Conservation (phyloP, 768 basidiomycete species). For the Lactarius quietus region DNA sequence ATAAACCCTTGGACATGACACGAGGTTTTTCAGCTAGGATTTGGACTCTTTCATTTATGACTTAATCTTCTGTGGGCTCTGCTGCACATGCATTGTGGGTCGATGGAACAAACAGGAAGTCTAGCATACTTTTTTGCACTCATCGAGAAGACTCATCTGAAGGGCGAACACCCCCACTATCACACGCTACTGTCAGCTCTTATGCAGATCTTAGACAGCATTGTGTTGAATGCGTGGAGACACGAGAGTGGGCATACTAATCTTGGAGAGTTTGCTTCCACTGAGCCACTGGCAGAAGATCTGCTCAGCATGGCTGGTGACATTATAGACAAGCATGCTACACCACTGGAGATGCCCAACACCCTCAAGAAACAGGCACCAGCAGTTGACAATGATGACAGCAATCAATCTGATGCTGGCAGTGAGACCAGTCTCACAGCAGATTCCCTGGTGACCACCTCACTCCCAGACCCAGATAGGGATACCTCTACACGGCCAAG, state of each 20-base stretch:
- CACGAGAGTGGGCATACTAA: not conserved
- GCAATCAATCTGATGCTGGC: too few relatives aligned
- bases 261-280: not conserved
- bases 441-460: too few relatives aligned
- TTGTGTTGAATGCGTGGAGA: not conserved
- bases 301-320: not conserved
- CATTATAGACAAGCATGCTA: not conserved
- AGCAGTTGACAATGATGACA: too few relatives aligned
- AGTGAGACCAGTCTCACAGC: too few relatives aligned
- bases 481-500: too few relatives aligned
- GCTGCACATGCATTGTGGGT: not conserved
- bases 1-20: not conserved
- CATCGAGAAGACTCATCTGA: not conserved
- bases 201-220: not conserved
- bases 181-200: not conserved
- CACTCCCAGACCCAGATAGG: too few relatives aligned
- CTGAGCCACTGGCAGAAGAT: not conserved
- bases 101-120: not conserved
- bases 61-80: not conserved
- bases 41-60: not conserved
- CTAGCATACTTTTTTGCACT: not conserved
- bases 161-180: not conserved
- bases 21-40: not conserved
- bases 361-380: too few relatives aligned
- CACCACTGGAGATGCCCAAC: not conserved